Evolutionary conservation across 2,329 filamentous ascomycete genomes (phyloP), one percentile per base, ranked within the genome.

Genomic region (Ceratocystis colombiana): DNA sequence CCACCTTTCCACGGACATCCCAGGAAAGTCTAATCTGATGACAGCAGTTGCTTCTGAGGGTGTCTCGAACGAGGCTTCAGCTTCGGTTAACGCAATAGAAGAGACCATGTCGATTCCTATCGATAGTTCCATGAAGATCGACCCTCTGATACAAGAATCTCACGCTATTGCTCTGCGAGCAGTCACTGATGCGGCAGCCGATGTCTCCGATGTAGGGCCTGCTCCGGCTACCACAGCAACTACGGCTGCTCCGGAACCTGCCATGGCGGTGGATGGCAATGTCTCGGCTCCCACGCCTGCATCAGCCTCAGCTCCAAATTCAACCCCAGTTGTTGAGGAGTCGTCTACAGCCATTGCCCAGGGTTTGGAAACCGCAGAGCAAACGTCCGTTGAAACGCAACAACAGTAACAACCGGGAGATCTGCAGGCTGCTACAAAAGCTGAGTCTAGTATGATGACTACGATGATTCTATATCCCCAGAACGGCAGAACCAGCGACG

Each of bases 81-180:
- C 44, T 17, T 64, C 46, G 7, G 17, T 57, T 25, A 30, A 57
- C 46, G 17, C 62, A 20, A 64, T 64, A 20, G 50, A 57, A 10
- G 50, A 64, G 8, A 30, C 50, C 30, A 59, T 59, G 55, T 33
- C 25, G 28, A 59, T 59, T 30, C 48, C 50, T 22, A 57, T 64
- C 41, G 63, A 64, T 5, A 64, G 63, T n/a, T 41, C 61, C 22
- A 45, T 62, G 41, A 62, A 62, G 15, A 41, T 46, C 2, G 61
- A 62, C 2, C 61, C 61, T 5, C 12, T 44, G 22, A 48, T 45
- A 45, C 41, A 59, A 17, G 55, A 59, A 25, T 59, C 55, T 12
- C 55, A 45, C 5, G 10, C 28, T 22, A 25, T 46, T 17, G 12
- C 61, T 2, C 61, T 62, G 20, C 20, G 45, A 2, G 55, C 55